Percentiles rank a stretch among this genome's conserved stretches.
These are phyloP conservation scores for Botrytis sinoallii DNA, from an alignment of 2,329 filamentous ascomycete species.

Conservation along the genomic window DNA sequence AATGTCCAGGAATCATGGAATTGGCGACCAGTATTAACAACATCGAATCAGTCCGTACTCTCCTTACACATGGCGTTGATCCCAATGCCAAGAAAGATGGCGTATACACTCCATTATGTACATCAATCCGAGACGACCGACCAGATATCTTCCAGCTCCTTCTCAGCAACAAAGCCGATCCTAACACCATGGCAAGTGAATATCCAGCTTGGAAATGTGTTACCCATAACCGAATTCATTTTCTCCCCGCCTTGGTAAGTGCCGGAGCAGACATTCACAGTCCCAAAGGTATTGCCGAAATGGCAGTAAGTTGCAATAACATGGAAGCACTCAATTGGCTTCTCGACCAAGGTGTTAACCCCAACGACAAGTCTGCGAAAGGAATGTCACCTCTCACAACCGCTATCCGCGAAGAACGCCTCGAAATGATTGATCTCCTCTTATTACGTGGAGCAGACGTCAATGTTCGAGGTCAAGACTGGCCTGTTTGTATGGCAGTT, in stretches of 20 bases:
- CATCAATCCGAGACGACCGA: constrained; percentile 64
- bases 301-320: constrained; percentile 60
- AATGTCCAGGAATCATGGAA: constrained; percentile 62
- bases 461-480: constrained; percentile 62
- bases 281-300: constrained; percentile 65
- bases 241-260: constrained; percentile 56
- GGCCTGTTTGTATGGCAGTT: constrained; percentile 69
- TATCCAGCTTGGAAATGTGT: constrained; percentile 68
- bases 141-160: constrained; percentile 60
- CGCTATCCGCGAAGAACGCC: constrained; percentile 58
- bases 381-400: constrained; percentile 63
- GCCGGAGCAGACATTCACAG: constrained; percentile 58
- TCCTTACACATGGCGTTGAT: constrained; percentile 57
- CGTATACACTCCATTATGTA: constrained; percentile 65
- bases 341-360: constrained; percentile 56
- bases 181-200: constrained; percentile 56
- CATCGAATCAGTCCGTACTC: constrained; percentile 56
- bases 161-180: constrained; percentile 49
- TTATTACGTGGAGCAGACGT: constrained; percentile 59
- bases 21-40: constrained; percentile 62
- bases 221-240: constrained; percentile 60
- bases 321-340: constrained; percentile 59
- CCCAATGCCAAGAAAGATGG: constrained; percentile 63
- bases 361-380: constrained; percentile 56
- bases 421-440: constrained; percentile 58